These are phyloP conservation scores for Cicer bijugum DNA, from an alignment of 306 rosid genomes.

Conservation along the genomic window DNA sequence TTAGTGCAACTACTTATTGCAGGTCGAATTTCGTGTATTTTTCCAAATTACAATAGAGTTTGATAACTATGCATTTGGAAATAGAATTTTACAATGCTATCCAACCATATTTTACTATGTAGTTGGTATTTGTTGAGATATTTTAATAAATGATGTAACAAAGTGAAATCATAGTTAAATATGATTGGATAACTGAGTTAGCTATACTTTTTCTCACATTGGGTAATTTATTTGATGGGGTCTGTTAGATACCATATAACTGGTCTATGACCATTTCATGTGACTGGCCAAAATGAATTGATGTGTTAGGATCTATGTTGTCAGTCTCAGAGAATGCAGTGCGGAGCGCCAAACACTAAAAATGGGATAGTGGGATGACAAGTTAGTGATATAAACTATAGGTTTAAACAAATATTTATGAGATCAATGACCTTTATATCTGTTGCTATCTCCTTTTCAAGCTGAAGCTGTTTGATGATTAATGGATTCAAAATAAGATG, in stretches of 20 bases:
- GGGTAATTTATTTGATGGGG: not conserved
- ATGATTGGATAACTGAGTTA: not conserved
- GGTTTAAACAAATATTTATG: slow-evolving; percentile 12
- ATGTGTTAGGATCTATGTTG: not conserved
- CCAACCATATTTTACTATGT: not conserved
- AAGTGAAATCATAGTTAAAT: not conserved
- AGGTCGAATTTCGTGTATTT: not conserved
- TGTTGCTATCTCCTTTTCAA: slow-evolving; percentile 27
- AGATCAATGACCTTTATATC: slow-evolving; percentile 16
- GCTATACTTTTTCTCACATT: slow-evolving; percentile 11
- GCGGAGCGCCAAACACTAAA: no score
- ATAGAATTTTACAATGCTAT: not conserved
- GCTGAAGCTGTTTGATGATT: slow-evolving; percentile 30
- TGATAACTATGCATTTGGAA: not conserved
- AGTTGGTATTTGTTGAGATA: not conserved
- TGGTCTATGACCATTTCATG: slow-evolving; percentile 14
- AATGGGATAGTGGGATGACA: no score
- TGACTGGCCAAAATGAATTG: slow-evolving; percentile 11
- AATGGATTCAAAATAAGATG: slow-evolving; percentile 31
- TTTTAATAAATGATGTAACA: not conserved
- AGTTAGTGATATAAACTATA: not conserved
- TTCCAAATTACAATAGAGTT: not conserved
- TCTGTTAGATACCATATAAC: not conserved
- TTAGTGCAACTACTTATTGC: not conserved
- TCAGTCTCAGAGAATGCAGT: no score